phyloP scores from a whole-genome alignment of 148 eudicot genomes.

The Amaranthus cruentus region DNA sequence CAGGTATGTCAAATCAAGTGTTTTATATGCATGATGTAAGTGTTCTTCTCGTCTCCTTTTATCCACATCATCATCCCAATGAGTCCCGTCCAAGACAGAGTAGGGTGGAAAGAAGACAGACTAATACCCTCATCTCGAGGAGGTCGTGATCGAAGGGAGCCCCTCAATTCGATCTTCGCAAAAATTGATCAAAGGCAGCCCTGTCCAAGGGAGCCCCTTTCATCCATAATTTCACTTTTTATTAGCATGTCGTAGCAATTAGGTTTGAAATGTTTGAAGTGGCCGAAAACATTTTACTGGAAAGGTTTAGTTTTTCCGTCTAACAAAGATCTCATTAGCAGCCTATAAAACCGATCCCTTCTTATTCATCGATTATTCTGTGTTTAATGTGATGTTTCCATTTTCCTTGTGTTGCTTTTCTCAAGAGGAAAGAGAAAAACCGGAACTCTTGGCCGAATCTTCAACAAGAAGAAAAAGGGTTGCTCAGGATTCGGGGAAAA shows the following conservation, averaged over 20 bases:
- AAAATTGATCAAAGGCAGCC: too few species aligned
- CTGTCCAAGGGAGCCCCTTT: too few species aligned
- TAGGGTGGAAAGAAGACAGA: too few species aligned
- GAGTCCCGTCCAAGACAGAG: too few species aligned
- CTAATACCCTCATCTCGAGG: too few species aligned
- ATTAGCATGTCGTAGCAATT: background rate
- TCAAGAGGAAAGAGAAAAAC: constrained; percentile 95
- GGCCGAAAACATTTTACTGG: background rate
- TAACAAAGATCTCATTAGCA: background rate
- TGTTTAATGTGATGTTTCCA: constrained; percentile 13
- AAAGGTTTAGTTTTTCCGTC: background rate
- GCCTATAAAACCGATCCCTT: background rate
- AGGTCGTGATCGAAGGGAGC: too few species aligned
- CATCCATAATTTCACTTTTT: too few species aligned
- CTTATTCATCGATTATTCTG: background rate
- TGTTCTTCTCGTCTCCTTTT: background rate
- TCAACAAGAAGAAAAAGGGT: constrained; percentile 73
- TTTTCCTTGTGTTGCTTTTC: constrained; percentile 4
- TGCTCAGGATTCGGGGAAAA: constrained; percentile 92
- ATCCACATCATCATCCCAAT: background rate
- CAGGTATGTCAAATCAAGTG: constrained; percentile 40
- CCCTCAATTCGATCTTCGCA: too few species aligned
- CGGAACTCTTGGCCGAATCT: constrained; percentile 90
- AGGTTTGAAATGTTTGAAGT: background rate
- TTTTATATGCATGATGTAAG: constrained; percentile 1